A percentile compares a stretch with the other conserved stretches of the same genome.
Conservation (phyloP, 2,329 filamentous ascomycete genomes). For the Emmonsia crescens region DNA sequence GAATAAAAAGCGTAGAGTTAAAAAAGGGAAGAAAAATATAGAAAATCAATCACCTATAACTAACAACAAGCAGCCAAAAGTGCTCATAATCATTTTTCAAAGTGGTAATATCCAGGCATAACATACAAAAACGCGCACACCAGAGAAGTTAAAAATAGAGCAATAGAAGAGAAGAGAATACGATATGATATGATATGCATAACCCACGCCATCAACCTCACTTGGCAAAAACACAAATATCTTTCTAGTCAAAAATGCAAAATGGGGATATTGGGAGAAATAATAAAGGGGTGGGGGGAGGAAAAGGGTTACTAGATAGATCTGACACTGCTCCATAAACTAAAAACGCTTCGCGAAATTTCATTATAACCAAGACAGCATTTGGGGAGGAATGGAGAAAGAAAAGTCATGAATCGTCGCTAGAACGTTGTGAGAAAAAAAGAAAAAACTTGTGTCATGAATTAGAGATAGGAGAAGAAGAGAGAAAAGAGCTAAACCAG, state of each 20-base stretch:
- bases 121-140: not conserved
- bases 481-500: not conserved
- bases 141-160: not conserved
- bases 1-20: not conserved
- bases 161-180: not conserved
- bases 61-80: not conserved
- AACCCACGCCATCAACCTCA: not conserved
- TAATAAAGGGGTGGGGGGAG: not conserved
- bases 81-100: not conserved
- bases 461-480: not conserved
- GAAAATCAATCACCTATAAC: not conserved
- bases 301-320: constrained; percentile 1
- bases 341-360: not conserved
- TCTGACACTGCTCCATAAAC: not conserved
- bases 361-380: not conserved
- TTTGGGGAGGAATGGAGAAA: not conserved
- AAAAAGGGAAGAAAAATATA: not conserved
- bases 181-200: not conserved
- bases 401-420: constrained; percentile 8
- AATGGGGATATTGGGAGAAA: not conserved
- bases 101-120: not conserved
- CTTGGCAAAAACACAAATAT: not conserved
- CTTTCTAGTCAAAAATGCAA: not conserved
- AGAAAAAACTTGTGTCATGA: not conserved
- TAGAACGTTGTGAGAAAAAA: not conserved